Evolutionary conservation across 352 stramenopile genomes (phyloP).

Genomic region (Pythium pyrilobum): DNA sequence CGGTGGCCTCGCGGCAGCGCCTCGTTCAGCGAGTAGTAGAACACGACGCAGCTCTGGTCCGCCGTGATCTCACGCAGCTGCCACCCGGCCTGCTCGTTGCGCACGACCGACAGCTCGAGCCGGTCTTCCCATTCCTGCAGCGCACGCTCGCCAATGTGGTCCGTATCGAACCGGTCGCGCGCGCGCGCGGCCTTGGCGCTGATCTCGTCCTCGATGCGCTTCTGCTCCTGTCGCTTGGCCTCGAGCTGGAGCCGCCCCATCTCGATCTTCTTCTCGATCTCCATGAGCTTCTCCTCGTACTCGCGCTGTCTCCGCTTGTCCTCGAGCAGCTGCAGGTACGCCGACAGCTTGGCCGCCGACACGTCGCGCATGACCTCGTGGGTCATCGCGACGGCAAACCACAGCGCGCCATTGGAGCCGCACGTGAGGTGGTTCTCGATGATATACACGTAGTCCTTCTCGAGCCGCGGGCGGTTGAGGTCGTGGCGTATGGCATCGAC

Average conservation of each 20-base stretch:
- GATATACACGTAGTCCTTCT: conserved; percentile 55
- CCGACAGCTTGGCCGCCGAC: conserved; percentile 29
- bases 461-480: conserved; percentile 37
- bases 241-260: conserved; percentile 43
- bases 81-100: conserved; percentile 49
- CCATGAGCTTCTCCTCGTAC: conserved; percentile 47
- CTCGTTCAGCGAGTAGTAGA: conserved; percentile 63
- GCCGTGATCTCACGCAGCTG: conserved; percentile 47
- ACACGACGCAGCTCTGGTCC: conserved; percentile 47
- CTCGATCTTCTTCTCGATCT: conserved; percentile 69
- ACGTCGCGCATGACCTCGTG: conserved; percentile 56
- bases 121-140: conserved; percentile 46
- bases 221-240: conserved; percentile 59
- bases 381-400: conserved; percentile 43
- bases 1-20: conserved; percentile 32
- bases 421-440: conserved; percentile 38
- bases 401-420: conserved; percentile 33
- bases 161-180: conserved; percentile 21
- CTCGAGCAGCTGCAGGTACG: conserved; percentile 38
- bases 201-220: conserved; percentile 49
- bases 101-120: conserved; percentile 35
- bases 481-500: conserved; percentile 23
- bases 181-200: conserved; percentile 27
- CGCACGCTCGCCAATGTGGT: conserved; percentile 16
- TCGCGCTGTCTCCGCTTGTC: conserved; percentile 37